These are phyloP conservation scores for Xylaria sp. DNA, from an alignment of 2,329 filamentous ascomycete genomes.

Conservation along the genomic window DNA sequence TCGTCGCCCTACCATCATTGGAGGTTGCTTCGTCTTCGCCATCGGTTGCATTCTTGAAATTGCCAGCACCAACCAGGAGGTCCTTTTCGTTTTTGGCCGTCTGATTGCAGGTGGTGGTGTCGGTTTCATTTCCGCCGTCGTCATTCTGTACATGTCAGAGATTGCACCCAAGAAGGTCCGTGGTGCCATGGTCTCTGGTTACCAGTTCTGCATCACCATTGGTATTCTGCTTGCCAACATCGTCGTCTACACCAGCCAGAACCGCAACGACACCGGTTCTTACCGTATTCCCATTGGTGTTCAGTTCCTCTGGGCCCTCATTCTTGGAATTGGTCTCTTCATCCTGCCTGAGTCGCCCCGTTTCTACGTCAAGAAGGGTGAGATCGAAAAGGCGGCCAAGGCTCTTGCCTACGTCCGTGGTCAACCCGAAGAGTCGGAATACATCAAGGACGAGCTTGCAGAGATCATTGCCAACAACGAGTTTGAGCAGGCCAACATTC, in stretches of 20 bases:
- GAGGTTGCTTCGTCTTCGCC: constrained; percentile 69
- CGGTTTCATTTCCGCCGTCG: constrained; percentile 74
- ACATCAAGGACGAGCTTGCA: constrained; percentile 74
- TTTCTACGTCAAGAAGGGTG: constrained; percentile 76
- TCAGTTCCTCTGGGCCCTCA: constrained; percentile 67
- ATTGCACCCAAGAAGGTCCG: constrained; percentile 71
- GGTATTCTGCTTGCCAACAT: constrained; percentile 76
- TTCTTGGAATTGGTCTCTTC: constrained; percentile 54
- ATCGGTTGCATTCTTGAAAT: constrained; percentile 70
- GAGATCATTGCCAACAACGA: constrained; percentile 81
- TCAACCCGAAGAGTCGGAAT: constrained; percentile 72
- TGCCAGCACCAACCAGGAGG: constrained; percentile 61
- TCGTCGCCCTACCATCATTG: constrained; percentile 67
- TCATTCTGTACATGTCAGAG: constrained; percentile 78
- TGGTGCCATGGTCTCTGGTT: constrained; percentile 77
- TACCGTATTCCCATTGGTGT: constrained; percentile 79
- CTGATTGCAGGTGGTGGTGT: constrained; percentile 73
- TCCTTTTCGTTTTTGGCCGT: constrained; percentile 71
- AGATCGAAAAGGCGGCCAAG: constrained; percentile 68
- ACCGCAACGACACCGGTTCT: constrained; percentile 67
- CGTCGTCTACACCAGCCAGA: constrained; percentile 73
- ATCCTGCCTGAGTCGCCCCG: constrained; percentile 73
- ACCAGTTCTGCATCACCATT: constrained; percentile 82
- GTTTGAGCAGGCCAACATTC: constrained; percentile 72
- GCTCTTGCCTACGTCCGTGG: constrained; percentile 72